Percentiles rank a stretch among this genome's conserved stretches.
Evolutionary conservation across 176 grass and related monocot genomes (phyloP).

Genomic region (Rhipidocladum racemiflorum): DNA sequence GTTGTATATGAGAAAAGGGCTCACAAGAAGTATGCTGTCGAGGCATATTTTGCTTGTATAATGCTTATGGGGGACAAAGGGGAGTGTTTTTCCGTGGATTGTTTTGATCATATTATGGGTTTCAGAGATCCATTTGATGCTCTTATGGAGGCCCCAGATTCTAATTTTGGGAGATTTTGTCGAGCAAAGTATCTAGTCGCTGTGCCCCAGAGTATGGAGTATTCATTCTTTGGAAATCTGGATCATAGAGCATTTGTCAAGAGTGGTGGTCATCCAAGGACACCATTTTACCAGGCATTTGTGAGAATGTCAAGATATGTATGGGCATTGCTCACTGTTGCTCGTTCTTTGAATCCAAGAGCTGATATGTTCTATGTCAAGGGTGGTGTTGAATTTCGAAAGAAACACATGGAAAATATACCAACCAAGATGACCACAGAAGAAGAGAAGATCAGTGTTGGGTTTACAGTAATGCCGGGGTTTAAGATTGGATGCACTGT

Average conservation of each 20-base stretch:
- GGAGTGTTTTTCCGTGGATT: slow-evolving; percentile 34
- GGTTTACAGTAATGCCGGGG: slow-evolving; percentile 76
- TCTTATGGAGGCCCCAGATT: slow-evolving; percentile 54
- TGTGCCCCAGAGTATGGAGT: slow-evolving; percentile 62
- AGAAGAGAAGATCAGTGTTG: slow-evolving; percentile 48
- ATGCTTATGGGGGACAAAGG: slow-evolving; percentile 44
- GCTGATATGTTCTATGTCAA: slow-evolving; percentile 77
- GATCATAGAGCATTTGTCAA: slow-evolving; percentile 68
- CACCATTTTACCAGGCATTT: slow-evolving; percentile 72
- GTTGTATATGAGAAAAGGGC: slow-evolving; percentile 47
- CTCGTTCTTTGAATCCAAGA: slow-evolving; percentile 52
- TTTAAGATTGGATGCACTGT: slow-evolving; percentile 77
- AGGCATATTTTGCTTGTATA: slow-evolving; percentile 56
- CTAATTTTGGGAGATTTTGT: slow-evolving; percentile 77
- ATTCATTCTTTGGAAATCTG: slow-evolving; percentile 70
- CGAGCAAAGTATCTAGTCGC: slow-evolving; percentile 51
- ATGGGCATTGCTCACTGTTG: slow-evolving; percentile 61
- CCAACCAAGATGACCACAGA: slow-evolving; percentile 30
- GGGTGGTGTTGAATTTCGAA: slow-evolving; percentile 35
- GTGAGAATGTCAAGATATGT: slow-evolving; percentile 61
- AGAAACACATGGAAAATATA: slow-evolving; percentile 72
- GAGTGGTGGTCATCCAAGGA: slow-evolving; percentile 73
- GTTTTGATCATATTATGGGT: slow-evolving; percentile 54
- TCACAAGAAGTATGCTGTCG: slow-evolving; percentile 69
- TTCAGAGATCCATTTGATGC: slow-evolving; percentile 62